Percentiles rank a stretch among this genome's conserved stretches.
These are phyloP conservation scores for Mallotus repandus DNA, from an alignment of 441 rosid genomes.

Conservation along the genomic window DNA sequence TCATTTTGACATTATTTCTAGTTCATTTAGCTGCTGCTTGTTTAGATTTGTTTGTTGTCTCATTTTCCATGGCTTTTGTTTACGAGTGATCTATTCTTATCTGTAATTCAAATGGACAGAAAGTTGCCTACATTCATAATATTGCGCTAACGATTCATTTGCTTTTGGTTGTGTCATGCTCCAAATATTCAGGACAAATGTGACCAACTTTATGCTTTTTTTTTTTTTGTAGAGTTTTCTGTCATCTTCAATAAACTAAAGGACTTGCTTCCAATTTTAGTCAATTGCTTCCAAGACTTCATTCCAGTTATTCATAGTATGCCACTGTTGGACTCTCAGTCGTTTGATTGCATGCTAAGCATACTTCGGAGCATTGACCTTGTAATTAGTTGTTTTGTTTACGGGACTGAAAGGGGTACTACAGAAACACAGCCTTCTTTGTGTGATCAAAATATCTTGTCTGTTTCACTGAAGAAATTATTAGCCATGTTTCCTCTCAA, in stretches of 20 bases:
- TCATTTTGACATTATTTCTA: background rate
- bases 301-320: conserved; percentile 49
- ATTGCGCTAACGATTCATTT: background rate
- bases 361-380: conserved; percentile 64
- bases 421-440: conserved; percentile 26
- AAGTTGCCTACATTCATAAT: background rate
- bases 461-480: conserved; percentile 58
- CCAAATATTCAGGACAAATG: background rate
- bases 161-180: background rate
- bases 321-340: conserved; percentile 45
- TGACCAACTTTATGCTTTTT: conserved; percentile 5
- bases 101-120: conserved; percentile 2
- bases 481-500: conserved; percentile 57
- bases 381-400: conserved; percentile 51
- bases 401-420: conserved; percentile 31
- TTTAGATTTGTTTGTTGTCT: conserved; percentile 4
- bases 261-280: conserved; percentile 67
- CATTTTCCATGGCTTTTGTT: background rate
- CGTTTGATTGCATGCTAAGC: conserved; percentile 58
- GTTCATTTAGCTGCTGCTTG: conserved; percentile 1
- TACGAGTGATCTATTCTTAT: background rate
- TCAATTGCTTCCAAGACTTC: conserved; percentile 73
- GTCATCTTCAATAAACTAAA: conserved; percentile 45
- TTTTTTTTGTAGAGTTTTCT: conserved; percentile 46
- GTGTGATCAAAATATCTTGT: conserved; percentile 48